Conservation (phyloP, 768 basidiomycete species). For the Tricholoma saponaceum region DNA sequence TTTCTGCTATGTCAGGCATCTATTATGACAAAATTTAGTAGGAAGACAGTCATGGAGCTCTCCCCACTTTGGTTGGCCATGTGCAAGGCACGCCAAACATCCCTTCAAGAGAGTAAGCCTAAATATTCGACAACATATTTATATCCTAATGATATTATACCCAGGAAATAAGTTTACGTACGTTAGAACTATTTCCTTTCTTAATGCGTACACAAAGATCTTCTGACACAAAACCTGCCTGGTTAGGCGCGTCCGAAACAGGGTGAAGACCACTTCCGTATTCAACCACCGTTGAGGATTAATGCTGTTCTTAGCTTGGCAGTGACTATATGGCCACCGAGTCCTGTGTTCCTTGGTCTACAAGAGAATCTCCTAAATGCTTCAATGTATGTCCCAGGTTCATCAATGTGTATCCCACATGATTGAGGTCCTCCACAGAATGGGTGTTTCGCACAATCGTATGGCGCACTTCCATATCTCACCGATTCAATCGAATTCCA, state of each 20-base stretch:
- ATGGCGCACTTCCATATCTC: neutral
- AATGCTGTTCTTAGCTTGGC: neutral
- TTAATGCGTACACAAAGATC: neutral
- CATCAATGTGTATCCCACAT: neutral
- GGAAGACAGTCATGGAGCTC: neutral
- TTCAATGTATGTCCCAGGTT: neutral
- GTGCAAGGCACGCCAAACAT: neutral
- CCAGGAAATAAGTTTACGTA: neutral
- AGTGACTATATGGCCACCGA: neutral
- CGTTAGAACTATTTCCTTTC: neutral
- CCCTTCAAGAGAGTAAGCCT: neutral
- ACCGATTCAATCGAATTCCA: neutral
- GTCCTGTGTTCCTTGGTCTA: neutral
- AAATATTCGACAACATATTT: neutral
- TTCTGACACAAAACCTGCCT: neutral
- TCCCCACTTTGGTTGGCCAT: neutral
- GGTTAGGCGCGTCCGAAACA: neutral
- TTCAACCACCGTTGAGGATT: neutral
- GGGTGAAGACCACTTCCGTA: neutral
- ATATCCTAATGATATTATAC: neutral
- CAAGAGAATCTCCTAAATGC: neutral
- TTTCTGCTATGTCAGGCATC: neutral
- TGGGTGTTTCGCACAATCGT: neutral
- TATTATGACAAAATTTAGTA: neutral
- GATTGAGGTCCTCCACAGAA: neutral